These are phyloP conservation scores for Fusarium sp. DNA, from an alignment of 2,329 filamentous ascomycete genomes.

Conservation along the genomic window DNA sequence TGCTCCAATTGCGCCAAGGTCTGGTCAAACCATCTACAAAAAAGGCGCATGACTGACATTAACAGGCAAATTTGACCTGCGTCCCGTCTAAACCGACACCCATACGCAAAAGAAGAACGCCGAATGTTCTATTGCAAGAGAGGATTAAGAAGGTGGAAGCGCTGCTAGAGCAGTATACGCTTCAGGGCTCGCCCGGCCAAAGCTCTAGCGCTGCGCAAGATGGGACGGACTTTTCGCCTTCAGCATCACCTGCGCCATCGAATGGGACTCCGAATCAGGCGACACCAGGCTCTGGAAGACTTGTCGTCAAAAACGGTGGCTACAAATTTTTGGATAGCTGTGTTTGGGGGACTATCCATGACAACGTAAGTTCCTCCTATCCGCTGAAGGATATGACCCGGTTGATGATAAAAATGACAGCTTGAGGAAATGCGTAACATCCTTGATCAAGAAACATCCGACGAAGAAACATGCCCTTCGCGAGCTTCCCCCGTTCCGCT, in stretches of 20 bases:
- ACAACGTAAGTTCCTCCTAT: no score
- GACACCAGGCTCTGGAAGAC: background rate
- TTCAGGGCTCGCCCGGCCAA: background rate
- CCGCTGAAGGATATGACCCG: no score
- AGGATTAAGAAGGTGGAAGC: conserved; percentile 18
- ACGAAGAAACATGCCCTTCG: background rate
- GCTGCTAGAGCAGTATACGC: conserved; percentile 2
- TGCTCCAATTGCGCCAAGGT: conserved; percentile 15
- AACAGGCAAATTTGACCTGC: background rate
- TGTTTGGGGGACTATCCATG: conserved; percentile 3
- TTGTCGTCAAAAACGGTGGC: conserved; percentile 11
- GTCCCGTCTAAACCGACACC: conserved; percentile 15
- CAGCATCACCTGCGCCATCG: background rate
- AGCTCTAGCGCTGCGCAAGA: background rate
- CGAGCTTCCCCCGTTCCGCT: background rate
- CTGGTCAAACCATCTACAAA: fast-evolving
- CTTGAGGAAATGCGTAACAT: conserved; percentile 15
- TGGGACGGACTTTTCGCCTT: background rate
- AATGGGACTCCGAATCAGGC: background rate
- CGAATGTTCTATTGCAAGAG: conserved; percentile 9
- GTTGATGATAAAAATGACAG: no score
- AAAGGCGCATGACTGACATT: background rate
- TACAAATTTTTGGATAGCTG: conserved; percentile 18
- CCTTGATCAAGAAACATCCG: conserved; percentile 15
- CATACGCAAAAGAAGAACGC: conserved; percentile 14